Evolutionary conservation across 257 asterid species (phyloP).

Genomic region (Capsicum chinense): DNA sequence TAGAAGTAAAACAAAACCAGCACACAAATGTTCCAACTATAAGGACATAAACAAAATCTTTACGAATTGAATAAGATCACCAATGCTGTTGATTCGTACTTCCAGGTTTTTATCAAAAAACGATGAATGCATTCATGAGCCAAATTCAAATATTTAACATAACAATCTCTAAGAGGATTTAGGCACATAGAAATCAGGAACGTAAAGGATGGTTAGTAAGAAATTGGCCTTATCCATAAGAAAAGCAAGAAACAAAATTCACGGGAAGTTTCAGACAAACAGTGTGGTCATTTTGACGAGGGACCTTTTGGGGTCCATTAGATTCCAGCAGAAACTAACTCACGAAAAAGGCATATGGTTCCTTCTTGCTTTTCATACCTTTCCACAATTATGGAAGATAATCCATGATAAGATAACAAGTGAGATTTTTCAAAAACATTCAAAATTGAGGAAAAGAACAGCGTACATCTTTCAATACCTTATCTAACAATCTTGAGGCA

Average conservation of each 20-base stretch:
- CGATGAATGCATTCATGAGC: not conserved
- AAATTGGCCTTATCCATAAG: not conserved
- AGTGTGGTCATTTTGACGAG: not conserved
- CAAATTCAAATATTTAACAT: not conserved
- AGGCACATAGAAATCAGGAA: not conserved
- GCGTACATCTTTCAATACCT: conserved; percentile 50
- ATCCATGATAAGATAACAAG: conserved; percentile 21
- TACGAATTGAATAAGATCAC: conserved; percentile 7
- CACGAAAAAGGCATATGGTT: not conserved
- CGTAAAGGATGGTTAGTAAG: not conserved
- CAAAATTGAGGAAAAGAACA: not conserved
- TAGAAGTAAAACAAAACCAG: not conserved
- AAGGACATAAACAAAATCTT: not conserved
- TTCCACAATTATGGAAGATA: not conserved
- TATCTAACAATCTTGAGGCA: conserved; percentile 69
- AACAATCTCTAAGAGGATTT: conserved; percentile 8
- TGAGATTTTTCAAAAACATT: not conserved
- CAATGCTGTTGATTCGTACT: conserved; percentile 9
- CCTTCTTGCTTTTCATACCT: conserved; percentile 26
- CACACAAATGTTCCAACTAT: not conserved
- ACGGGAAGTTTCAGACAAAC: not conserved
- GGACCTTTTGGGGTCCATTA: conserved; percentile 1
- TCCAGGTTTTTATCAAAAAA: not conserved
- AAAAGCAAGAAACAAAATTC: not conserved
- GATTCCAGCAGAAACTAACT: conserved; percentile 14